Evolutionary conservation across 2,329 filamentous ascomycete genomes (phyloP).

Genomic region (Cryphonectria parasitica): DNA sequence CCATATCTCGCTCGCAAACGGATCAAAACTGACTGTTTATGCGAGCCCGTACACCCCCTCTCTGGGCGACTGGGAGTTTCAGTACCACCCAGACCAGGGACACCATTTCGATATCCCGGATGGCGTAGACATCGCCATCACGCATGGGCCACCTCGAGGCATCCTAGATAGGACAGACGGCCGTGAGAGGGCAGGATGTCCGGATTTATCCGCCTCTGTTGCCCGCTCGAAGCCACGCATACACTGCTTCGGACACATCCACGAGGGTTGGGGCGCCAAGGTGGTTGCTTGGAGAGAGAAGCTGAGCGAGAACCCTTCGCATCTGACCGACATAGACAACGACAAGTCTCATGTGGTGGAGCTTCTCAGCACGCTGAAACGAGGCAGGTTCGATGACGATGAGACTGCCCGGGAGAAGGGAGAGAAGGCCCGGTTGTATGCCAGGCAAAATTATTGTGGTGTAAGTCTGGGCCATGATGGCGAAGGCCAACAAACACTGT

Average conservation of each 20-base stretch:
- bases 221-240: slow-evolving; percentile 47
- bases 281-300: slow-evolving; percentile 53
- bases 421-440: not conserved
- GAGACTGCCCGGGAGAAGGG: not conserved
- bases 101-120: slow-evolving; percentile 45
- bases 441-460: not conserved
- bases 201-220: slow-evolving; percentile 50
- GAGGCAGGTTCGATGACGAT: not conserved
- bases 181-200: slow-evolving; percentile 46
- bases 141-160: slow-evolving; percentile 58
- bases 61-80: slow-evolving; percentile 52
- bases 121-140: slow-evolving; percentile 53
- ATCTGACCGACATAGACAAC: slow-evolving; percentile 55
- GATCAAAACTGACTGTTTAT: slow-evolving; percentile 52
- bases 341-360: slow-evolving; percentile 44
- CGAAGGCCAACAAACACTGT: not conserved
- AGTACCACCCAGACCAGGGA: slow-evolving; percentile 44
- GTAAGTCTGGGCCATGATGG: too few relatives aligned
- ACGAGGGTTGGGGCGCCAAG: slow-evolving; percentile 62
- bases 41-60: slow-evolving; percentile 58
- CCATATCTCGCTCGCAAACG: slow-evolving; percentile 52
- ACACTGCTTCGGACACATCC: slow-evolving; percentile 64
- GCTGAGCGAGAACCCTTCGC: slow-evolving; percentile 39
- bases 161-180: slow-evolving; percentile 50
- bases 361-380: slow-evolving; percentile 35